phyloP scores from a whole-genome alignment of 257 asterid genomes.

The Capsicum baccatum region DNA sequence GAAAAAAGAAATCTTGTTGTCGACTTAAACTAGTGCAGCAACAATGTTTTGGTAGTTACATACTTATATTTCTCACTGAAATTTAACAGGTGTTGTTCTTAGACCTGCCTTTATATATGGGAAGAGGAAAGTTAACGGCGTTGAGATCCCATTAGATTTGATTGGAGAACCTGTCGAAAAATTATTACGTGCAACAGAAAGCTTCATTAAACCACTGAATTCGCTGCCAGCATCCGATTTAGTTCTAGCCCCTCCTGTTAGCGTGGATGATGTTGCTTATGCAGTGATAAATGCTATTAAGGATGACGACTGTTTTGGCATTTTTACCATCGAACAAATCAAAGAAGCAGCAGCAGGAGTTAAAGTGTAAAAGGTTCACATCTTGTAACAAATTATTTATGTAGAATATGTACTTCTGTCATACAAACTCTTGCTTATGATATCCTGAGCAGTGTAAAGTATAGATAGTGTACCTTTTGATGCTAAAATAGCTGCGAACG shows the following conservation, averaged over 20 bases:
- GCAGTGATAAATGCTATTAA: conserved; percentile 76
- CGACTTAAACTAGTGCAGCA: neutral
- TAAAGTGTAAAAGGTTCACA: conserved; percentile 41
- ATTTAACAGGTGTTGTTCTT: conserved; percentile 75
- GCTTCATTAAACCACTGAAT: conserved; percentile 73
- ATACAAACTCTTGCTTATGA: neutral
- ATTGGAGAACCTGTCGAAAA: conserved; percentile 86
- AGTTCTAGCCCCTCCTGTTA: conserved; percentile 85
- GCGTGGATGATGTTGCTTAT: conserved; percentile 83
- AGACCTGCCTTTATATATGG: conserved; percentile 96
- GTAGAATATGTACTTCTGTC: neutral
- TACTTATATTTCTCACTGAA: conserved; percentile 19
- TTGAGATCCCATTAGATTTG: conserved; percentile 87
- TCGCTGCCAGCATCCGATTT: conserved; percentile 92
- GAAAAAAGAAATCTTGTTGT: neutral
- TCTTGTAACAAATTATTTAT: neutral
- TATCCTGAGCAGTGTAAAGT: conserved; percentile 1
- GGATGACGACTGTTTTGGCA: conserved; percentile 84
- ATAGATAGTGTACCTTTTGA: neutral
- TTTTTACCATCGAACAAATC: conserved; percentile 90
- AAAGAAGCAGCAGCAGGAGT: conserved; percentile 85
- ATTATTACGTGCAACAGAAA: conserved; percentile 60
- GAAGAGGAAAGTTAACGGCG: conserved; percentile 79
- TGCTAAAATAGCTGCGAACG: neutral
- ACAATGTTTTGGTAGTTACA: neutral